A percentile compares a stretch with the other conserved stretches of the same genome.
phyloP scores from a whole-genome alignment of 768 basidiomycete genomes.

The Amanita inopinata region DNA sequence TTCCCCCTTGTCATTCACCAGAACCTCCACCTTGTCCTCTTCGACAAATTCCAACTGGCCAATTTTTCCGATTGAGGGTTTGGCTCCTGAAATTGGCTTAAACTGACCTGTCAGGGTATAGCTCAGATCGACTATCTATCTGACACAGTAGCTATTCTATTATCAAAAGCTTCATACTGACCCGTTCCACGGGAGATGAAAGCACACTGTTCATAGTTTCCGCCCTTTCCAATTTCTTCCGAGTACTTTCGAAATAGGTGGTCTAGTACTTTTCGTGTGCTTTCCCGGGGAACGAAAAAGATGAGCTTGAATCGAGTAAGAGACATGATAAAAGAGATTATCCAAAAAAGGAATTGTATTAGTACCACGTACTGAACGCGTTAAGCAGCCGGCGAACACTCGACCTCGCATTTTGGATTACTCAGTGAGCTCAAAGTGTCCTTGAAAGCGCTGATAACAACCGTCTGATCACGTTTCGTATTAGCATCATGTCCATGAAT shows the following conservation, averaged over 20 bases:
- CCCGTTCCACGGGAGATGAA: slow-evolving; percentile 46
- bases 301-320: slow-evolving; percentile 39
- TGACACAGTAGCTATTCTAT: too few relatives aligned
- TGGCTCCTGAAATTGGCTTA: slow-evolving; percentile 28
- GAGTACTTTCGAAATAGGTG: slow-evolving; percentile 38
- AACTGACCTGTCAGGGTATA: slow-evolving; percentile 41
- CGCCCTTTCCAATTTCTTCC: slow-evolving; percentile 38
- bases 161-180: too few relatives aligned
- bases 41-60: slow-evolving; percentile 39
- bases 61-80: slow-evolving; percentile 32
- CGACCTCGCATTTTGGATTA: too few relatives aligned
- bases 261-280: slow-evolving; percentile 31
- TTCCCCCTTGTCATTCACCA: slow-evolving; percentile 30
- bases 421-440: too few relatives aligned
- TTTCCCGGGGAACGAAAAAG: slow-evolving; percentile 37
- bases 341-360: background rate
- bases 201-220: slow-evolving; percentile 43
- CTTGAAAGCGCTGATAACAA: too few relatives aligned
- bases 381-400: too few relatives aligned
- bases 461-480: background rate
- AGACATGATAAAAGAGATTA: slow-evolving; percentile 12
- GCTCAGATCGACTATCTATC: too few relatives aligned
- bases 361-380: background rate
- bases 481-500: slow-evolving; percentile 40
- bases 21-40: slow-evolving; percentile 43